Base-by-base conservation (phyloP, 1,139 yeast species). In the Pichia sp. region DNA sequence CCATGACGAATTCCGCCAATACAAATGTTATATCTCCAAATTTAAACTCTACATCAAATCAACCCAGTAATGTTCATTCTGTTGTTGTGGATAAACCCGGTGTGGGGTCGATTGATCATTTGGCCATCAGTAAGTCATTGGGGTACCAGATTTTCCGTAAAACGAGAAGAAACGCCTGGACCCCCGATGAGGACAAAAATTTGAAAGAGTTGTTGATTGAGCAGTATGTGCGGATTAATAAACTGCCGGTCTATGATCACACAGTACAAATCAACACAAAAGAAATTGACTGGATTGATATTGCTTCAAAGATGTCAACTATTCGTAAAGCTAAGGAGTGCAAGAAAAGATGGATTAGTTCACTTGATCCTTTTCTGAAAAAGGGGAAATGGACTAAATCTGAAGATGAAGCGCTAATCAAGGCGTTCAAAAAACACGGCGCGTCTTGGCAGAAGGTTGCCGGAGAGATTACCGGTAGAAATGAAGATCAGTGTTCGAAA, bases 401-500 rank as follows among this genome's bases (percentile, higher is more conserved):
- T 43, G 97, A 90, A 62, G 97, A 90, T 64, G 73, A 73, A 33
- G 66, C 69, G 39, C 67, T 90, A 40, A 60, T 82, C 27, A 69
- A 71, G 41, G 90, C 95, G 1, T 84, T 75, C 59, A 68, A 74
- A 41, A 74, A 71, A 51, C 73, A 75, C 61, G 97, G 97, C 0
- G 74, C 95, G 0, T 75, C 81, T 37, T 90, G 97, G 97, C 85
- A 85, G 51, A 81, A 81, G 53, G 90, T 90, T 7, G 80, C 95
- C 0, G 66, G 72, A 43, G 81, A 76, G 44, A 84, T 88, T 10
- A 75, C 78, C 2, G 95, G 96, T 3, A 70, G 97, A 56, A 90
- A 95, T 1, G 96, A 88, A 59, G 97, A 88, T 62, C 97, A 90
- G 65, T 90, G 97, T 66, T 87, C 95, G 2, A 90, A 90, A 58